A percentile compares a stretch with the other conserved stretches of the same genome.
These are phyloP conservation scores for Xylaria sp. DNA, from an alignment of 2,329 filamentous ascomycete genomes.

Conservation along the genomic window DNA sequence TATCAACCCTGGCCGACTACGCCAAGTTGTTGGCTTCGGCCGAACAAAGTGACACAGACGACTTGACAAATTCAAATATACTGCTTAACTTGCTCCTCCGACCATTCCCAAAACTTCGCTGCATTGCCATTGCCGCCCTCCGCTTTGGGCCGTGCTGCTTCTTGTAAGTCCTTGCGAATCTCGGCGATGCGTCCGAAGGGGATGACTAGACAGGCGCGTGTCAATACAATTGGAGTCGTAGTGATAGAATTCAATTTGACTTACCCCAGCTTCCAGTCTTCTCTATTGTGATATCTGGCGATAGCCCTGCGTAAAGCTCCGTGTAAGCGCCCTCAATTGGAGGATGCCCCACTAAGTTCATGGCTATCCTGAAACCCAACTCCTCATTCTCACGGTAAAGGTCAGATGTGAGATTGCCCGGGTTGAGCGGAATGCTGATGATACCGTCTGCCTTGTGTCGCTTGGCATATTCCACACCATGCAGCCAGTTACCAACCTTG, in stretches of 20 bases:
- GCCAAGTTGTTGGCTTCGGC: no score
- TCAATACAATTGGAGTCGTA: neutral
- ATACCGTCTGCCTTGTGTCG: slow-evolving; percentile 41
- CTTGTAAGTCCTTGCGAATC: slow-evolving; percentile 49
- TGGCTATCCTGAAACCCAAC: slow-evolving; percentile 12
- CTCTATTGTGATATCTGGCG: slow-evolving; percentile 49
- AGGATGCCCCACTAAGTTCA: neutral
- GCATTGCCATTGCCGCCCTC: slow-evolving; percentile 53
- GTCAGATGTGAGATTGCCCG: slow-evolving; percentile 45
- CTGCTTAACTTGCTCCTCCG: slow-evolving; percentile 51
- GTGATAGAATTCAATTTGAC: slow-evolving; percentile 7
- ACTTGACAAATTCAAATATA: neutral
- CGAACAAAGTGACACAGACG: no score
- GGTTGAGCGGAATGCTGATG: slow-evolving; percentile 43
- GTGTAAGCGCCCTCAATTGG: slow-evolving; percentile 51
- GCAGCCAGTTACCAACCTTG: slow-evolving; percentile 41
- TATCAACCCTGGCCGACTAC: no score
- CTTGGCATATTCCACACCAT: slow-evolving; percentile 42
- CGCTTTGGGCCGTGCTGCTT: slow-evolving; percentile 43
- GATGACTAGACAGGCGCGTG: slow-evolving; percentile 47
- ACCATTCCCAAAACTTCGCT: slow-evolving; percentile 57
- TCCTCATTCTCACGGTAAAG: slow-evolving; percentile 38
- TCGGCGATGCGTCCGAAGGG: slow-evolving; percentile 56
- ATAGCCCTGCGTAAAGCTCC: slow-evolving; percentile 53
- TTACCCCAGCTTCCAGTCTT: slow-evolving; percentile 45